phyloP scores from a whole-genome alignment of 768 basidiomycete species.

The Pisolithus orientalis region DNA sequence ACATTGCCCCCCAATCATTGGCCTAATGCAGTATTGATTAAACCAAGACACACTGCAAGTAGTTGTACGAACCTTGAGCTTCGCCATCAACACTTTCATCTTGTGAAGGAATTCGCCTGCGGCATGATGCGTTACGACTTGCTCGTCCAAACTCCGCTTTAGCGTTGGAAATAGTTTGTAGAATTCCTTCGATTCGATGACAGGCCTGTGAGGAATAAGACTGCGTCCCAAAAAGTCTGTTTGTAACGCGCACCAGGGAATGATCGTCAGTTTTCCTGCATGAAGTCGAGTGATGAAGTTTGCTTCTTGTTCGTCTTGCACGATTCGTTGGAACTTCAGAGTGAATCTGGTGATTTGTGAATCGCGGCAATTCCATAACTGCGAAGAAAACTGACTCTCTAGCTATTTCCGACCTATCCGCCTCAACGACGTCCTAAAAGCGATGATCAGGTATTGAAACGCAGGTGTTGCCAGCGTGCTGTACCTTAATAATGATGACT shows the following conservation, averaged over 20 bases:
- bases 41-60: background rate
- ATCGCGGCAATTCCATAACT: background rate
- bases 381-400: constrained; percentile 36
- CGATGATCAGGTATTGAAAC: background rate
- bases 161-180: constrained; percentile 42
- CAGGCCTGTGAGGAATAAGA: constrained; percentile 25
- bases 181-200: constrained; percentile 52
- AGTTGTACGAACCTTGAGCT: constrained; percentile 38
- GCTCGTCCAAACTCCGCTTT: constrained; percentile 38
- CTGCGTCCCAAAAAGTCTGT: no score
- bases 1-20: constrained; percentile 55
- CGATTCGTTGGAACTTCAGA: constrained; percentile 48
- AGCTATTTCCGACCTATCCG: constrained; percentile 47
- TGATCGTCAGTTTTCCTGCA: constrained; percentile 41
- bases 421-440: constrained; percentile 48
- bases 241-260: constrained; percentile 38
- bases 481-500: constrained; percentile 51
- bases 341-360: constrained; percentile 32
- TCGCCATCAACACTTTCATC: constrained; percentile 55
- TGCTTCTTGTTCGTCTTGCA: constrained; percentile 45
- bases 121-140: constrained; percentile 36
- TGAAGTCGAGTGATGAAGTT: constrained; percentile 55
- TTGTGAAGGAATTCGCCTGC: constrained; percentile 48
- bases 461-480: background rate
- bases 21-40: constrained; percentile 26